These are phyloP conservation scores for Fusarium sp. DNA, from an alignment of 2,329 filamentous ascomycete species.

Conservation along the genomic window DNA sequence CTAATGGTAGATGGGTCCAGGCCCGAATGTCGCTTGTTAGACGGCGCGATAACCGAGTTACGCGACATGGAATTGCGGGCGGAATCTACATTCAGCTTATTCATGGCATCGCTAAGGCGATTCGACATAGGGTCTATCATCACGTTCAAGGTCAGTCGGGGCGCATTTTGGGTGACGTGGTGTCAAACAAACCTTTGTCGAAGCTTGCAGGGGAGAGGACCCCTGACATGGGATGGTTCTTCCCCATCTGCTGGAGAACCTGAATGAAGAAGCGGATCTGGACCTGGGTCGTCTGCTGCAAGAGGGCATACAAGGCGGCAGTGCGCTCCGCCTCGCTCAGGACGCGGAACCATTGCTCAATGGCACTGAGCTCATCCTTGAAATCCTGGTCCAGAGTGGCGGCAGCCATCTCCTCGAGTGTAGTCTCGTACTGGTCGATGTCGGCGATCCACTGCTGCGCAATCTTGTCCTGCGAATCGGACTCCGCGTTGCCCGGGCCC, in stretches of 20 bases:
- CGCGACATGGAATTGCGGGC: slow-evolving; percentile 88
- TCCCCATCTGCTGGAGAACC: slow-evolving; percentile 98
- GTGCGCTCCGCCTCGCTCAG: slow-evolving; percentile 96
- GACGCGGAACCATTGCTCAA: slow-evolving; percentile 99
- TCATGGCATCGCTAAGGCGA: slow-evolving; percentile 95
- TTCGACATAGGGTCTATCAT: slow-evolving; percentile 92
- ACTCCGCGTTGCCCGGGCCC: slow-evolving; percentile 74
- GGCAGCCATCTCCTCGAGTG: slow-evolving; percentile 97
- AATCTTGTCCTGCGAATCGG: slow-evolving; percentile 89
- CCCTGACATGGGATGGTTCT: slow-evolving; percentile 96
- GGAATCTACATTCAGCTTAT: slow-evolving; percentile 88
- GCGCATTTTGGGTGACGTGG: background rate
- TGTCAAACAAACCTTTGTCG: slow-evolving; percentile 79
- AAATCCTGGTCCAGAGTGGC: slow-evolving; percentile 99
- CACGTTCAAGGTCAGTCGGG: slow-evolving; percentile 22
- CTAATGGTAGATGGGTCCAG: slow-evolving; percentile 94
- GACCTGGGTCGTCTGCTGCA: slow-evolving; percentile 98
- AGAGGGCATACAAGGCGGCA: slow-evolving; percentile 90
- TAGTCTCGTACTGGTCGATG: slow-evolving; percentile 99
- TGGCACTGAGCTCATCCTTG: slow-evolving; percentile 98
- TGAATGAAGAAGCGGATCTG: slow-evolving; percentile 99
- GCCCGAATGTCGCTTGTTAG: slow-evolving; percentile 95
- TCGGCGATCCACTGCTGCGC: slow-evolving; percentile 99
- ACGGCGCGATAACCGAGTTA: slow-evolving; percentile 75
- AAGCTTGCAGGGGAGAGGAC: slow-evolving; percentile 95